A percentile compares a stretch with the other conserved stretches of the same genome.
These are phyloP conservation scores for Lyophyllum shimeji DNA, from an alignment of 768 basidiomycete genomes.

Conservation along the genomic window DNA sequence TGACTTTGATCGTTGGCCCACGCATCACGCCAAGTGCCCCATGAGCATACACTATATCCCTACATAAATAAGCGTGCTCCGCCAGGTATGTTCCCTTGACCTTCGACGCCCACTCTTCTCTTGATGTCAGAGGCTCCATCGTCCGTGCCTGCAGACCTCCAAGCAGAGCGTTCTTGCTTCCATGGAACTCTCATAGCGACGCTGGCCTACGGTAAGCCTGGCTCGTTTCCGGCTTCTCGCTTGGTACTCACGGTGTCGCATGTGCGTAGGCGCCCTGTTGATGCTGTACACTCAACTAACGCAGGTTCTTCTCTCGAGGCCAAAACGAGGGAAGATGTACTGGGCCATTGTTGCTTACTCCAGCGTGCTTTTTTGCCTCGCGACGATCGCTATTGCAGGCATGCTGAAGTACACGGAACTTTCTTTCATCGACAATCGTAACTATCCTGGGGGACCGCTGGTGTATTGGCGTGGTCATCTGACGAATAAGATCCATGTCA, in stretches of 20 bases:
- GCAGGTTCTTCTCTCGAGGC: slow-evolving; percentile 21
- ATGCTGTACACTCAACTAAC: slow-evolving; percentile 22
- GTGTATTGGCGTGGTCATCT: slow-evolving; percentile 8
- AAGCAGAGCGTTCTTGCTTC: slow-evolving; percentile 13
- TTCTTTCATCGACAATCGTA: slow-evolving; percentile 15
- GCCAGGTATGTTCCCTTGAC: slow-evolving; percentile 12
- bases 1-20: slow-evolving; percentile 14
- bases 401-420: slow-evolving; percentile 18
- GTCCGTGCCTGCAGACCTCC: not conserved
- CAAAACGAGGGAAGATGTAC: slow-evolving; percentile 20
- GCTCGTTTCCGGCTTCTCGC: not conserved
- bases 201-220: slow-evolving; percentile 18
- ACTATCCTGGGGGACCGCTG: not conserved
- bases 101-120: slow-evolving; percentile 9
- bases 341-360: slow-evolving; percentile 20
- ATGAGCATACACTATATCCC: slow-evolving; percentile 12
- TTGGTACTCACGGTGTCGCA: not conserved
- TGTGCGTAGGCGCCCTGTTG: slow-evolving; percentile 15
- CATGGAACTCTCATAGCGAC: slow-evolving; percentile 17
- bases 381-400: slow-evolving; percentile 19
- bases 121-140: slow-evolving; percentile 3
- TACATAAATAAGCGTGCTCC: slow-evolving; percentile 6
- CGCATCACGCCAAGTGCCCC: slow-evolving; percentile 15
- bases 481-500: slow-evolving; percentile 12
- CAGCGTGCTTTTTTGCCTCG: slow-evolving; percentile 16